Percentiles rank a stretch among this genome's conserved stretches.
Conservation (phyloP, 768 basidiomycete genomes). For the Crucibulum laeve region DNA sequence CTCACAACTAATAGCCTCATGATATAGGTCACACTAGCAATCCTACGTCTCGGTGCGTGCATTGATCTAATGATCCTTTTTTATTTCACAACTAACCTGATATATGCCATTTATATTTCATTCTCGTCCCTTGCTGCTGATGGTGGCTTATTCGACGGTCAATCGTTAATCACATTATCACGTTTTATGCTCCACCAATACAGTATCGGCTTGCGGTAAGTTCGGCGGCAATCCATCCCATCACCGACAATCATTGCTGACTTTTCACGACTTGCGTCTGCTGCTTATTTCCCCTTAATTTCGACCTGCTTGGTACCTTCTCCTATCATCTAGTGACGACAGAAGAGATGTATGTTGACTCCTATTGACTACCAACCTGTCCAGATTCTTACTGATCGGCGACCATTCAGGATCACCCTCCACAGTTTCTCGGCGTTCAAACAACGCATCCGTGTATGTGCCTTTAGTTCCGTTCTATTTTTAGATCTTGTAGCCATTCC, state of each 20-base stretch:
- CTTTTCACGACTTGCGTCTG: no score
- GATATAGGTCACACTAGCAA: conserved; percentile 19
- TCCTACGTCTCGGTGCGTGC: conserved; percentile 25
- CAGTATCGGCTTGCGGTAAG: conserved; percentile 8
- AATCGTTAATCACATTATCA: no score
- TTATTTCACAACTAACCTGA: no score
- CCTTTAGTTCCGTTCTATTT: not conserved
- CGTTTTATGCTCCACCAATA: no score
- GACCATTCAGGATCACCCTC: conserved; percentile 26
- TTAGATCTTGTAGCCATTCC: conserved; percentile 6
- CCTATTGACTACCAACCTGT: not conserved
- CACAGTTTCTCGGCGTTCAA: conserved; percentile 17
- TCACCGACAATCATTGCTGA: no score
- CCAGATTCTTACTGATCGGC: no score
- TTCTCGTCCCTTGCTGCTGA: not conserved
- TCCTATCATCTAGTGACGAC: conserved; percentile 21
- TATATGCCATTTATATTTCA: no score
- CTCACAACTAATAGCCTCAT: not conserved
- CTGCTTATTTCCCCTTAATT: no score
- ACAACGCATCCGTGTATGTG: conserved; percentile 16
- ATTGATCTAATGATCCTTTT: no score
- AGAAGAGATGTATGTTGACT: conserved; percentile 18
- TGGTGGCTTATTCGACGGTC: not conserved
- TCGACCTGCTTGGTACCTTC: not conserved
- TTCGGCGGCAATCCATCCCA: no score